These are phyloP conservation scores for Epithemia pelagica DNA, from an alignment of 108 stramenopile species.

Conservation along the genomic window DNA sequence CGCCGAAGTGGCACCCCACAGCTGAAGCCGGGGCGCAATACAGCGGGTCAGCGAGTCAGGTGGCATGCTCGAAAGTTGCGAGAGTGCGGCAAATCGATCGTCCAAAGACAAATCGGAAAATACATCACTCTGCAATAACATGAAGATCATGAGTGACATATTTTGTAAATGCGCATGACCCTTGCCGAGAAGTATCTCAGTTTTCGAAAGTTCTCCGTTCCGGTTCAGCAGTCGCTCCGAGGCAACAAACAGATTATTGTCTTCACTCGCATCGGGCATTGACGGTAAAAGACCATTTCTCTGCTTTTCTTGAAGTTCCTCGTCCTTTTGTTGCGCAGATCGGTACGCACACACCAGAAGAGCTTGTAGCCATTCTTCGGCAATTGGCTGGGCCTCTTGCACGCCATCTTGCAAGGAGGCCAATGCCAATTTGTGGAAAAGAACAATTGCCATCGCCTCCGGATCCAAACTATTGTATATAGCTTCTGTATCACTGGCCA, in stretches of 20 bases:
- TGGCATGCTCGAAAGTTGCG: conserved; percentile 45
- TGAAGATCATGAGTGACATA: conserved; percentile 31
- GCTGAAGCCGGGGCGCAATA: conserved; percentile 37
- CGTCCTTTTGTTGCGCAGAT: conserved; percentile 27
- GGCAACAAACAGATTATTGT: conserved; percentile 13
- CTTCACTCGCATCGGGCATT: neutral
- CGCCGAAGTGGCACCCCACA: conserved; percentile 21
- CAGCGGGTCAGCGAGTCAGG: conserved; percentile 27
- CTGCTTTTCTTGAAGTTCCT: conserved; percentile 7
- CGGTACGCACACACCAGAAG: conserved; percentile 35
- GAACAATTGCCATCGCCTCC: conserved; percentile 38
- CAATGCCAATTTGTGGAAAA: conserved; percentile 42
- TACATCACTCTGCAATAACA: conserved; percentile 46
- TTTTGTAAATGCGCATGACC: conserved; percentile 30
- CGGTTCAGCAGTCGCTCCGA: conserved; percentile 34
- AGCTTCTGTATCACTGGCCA: conserved; percentile 31
- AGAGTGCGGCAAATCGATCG: conserved; percentile 26
- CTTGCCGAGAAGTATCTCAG: conserved; percentile 40
- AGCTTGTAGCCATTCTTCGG: conserved; percentile 31
- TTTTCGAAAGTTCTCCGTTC: conserved; percentile 19
- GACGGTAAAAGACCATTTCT: neutral
- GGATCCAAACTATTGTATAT: conserved; percentile 36
- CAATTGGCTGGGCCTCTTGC: conserved; percentile 16
- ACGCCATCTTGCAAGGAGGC: conserved; percentile 29
- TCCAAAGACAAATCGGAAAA: conserved; percentile 32